Evolutionary conservation across 2,329 filamentous ascomycete species (phyloP).

Genomic region (Fusarium sp.): DNA sequence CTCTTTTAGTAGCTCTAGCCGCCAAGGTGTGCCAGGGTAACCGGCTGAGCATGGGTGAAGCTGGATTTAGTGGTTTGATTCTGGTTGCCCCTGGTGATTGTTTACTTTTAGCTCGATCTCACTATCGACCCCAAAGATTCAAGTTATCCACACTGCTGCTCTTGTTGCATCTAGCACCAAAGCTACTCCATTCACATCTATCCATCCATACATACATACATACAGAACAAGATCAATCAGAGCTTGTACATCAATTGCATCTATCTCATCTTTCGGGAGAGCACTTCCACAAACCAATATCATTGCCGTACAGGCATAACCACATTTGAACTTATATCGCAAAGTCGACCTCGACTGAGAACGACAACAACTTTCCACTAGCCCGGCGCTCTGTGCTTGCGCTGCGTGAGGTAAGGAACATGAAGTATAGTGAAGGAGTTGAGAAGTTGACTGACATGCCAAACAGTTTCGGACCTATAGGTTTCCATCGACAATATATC

Average conservation of each 20-base stretch:
- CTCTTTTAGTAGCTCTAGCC: conserved; percentile 12
- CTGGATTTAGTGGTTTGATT: conserved; percentile 17
- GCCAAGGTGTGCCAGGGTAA: conserved; percentile 21
- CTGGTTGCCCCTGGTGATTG: conserved; percentile 24
- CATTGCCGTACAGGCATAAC: conserved; percentile 48
- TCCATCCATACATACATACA: not conserved
- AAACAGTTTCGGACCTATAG: conserved; percentile 58
- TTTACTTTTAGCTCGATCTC: conserved; percentile 29
- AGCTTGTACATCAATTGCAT: conserved; percentile 19
- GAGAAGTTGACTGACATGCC: not conserved
- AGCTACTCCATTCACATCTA: conserved; percentile 27
- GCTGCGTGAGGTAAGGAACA: conserved; percentile 77
- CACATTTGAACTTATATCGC: conserved; percentile 33
- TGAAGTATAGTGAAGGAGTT: not conserved
- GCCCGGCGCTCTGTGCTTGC: conserved; percentile 85
- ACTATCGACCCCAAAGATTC: conserved; percentile 25
- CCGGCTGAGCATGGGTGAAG: conserved; percentile 15
- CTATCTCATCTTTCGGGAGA: conserved; percentile 23
- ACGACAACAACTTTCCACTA: conserved; percentile 55
- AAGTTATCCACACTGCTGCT: conserved; percentile 36
- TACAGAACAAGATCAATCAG: conserved; percentile 22
- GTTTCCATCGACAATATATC: conserved; percentile 60
- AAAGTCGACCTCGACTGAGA: conserved; percentile 61
- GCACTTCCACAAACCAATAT: conserved; percentile 29
- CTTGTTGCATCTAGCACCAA: conserved; percentile 35